Base-by-base conservation (phyloP, 2,329 filamentous ascomycete species). In the Aspergillus sp. region DNA sequence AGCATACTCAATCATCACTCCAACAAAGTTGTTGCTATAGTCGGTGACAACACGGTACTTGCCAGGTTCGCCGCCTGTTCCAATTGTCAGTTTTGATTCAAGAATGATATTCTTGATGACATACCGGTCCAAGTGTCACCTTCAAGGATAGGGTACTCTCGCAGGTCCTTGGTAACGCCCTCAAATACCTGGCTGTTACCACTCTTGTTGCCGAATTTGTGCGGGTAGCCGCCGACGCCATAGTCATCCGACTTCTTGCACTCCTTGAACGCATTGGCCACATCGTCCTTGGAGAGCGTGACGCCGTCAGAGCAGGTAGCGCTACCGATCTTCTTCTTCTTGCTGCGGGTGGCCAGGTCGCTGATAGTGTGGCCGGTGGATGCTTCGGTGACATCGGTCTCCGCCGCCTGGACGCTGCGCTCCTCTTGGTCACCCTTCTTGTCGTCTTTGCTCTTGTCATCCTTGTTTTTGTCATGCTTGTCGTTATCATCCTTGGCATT, bases 1-100 rank as follows among this genome's bases (percentile, higher is more conserved):
- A 42, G 53, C 31, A 17, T 43, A 43, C 14, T 55, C 53, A 45
- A 52, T 45, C 53, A 55, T 55, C 9, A 55, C 53, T 29, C 53
- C 53, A 49, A 43, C 49, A 53, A 55, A 55, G 25, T 49, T 52
- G 38, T 55, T 43, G 13, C 19, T 55, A 41, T 55, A 55, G 50
- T 55, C 53, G 25, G 50, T 42, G 31, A 55, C 53, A 42, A 52
- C 45, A 31, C 53, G 53, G 49, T 52, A 55, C 29, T 46, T 29
- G 29, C 53, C 53, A 34, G 53, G 53, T 50, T 13, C 29, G 47
- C 46, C 46, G 41, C 49, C 52, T 55, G n/a, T 52, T 55, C 29
- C 29, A 55, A 32, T 32, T 2, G 42, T 54, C 41, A 50, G 47
- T 47, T 41, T 42, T 11, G 9, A 31, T 42, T n/a, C 40, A 20